These are phyloP conservation scores for Echites panduratus DNA, from an alignment of 257 asterid genomes.

Conservation along the genomic window DNA sequence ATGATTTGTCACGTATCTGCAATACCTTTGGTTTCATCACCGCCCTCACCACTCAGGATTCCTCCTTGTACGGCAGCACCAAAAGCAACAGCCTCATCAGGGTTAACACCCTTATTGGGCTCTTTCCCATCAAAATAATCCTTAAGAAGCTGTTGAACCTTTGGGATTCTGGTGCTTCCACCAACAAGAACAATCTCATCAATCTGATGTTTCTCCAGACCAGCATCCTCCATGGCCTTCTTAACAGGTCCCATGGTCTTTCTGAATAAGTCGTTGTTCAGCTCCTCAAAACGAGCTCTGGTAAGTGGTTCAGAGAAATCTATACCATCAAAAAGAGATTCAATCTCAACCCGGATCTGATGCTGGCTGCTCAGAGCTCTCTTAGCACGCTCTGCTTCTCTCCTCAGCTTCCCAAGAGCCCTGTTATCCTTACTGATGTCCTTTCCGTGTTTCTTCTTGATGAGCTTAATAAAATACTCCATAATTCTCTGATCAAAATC, in stretches of 20 bases:
- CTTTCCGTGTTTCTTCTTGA: slow-evolving; percentile 91
- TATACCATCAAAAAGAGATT: slow-evolving; percentile 83
- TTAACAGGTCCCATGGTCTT: slow-evolving; percentile 98
- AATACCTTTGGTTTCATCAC: slow-evolving; percentile 91
- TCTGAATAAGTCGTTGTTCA: slow-evolving; percentile 89
- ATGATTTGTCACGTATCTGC: background rate
- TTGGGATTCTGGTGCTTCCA: slow-evolving; percentile 96
- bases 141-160: slow-evolving; percentile 81
- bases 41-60: slow-evolving; percentile 93
- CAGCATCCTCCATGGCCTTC: slow-evolving; percentile 99
- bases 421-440: slow-evolving; percentile 96
- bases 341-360: slow-evolving; percentile 94
- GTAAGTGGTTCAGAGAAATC: slow-evolving; percentile 95
- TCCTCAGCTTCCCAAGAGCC: slow-evolving; percentile 93
- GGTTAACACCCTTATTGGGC: slow-evolving; percentile 94
- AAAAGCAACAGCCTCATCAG: slow-evolving; percentile 95
- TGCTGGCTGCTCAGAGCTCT: slow-evolving; percentile 97
- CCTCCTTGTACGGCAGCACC: slow-evolving; percentile 99
- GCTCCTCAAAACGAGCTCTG: slow-evolving; percentile 93
- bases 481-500: slow-evolving; percentile 93
- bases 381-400: slow-evolving; percentile 91
- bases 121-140: slow-evolving; percentile 92
- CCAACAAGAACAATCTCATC: slow-evolving; percentile 97
- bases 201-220: slow-evolving; percentile 68
- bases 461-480: slow-evolving; percentile 94